Base-by-base conservation (phyloP, 2,329 filamentous ascomycete genomes). In the Hypoxylon sp. region DNA sequence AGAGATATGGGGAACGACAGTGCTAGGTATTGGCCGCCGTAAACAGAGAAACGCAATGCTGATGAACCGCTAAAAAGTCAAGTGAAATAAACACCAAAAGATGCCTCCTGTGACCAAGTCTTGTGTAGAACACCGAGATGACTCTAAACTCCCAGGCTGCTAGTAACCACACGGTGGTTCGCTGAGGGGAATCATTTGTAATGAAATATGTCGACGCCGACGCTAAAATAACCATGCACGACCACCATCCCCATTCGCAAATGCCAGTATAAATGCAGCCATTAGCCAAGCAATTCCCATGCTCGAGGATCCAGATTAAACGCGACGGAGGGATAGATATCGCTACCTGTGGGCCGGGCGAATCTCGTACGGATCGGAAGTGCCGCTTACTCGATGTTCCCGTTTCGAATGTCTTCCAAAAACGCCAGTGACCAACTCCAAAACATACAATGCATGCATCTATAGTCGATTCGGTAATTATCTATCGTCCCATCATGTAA, bases 201-300 rank as follows among this genome's bases (percentile, higher is more conserved):
- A 74, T 73, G 63, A 65, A 70, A 59, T 71, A 71, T 69, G 65
- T 74, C 71, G 72, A 75, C 74, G 74, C 75, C 72, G 52, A 74
- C 75, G 74, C 75, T 77, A 71, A 75, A 68, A 68, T 30, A 76
- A 72, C 69, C 69, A 76, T 74, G 73, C 69, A 72, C 65, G 66
- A 67, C 58, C 63, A 73, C 70, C 64, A 74, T 67, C 69, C 68
- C 70, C 64, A 65, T 69, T 68, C 68, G 69, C 69, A 74, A 77
- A 78, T 75, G 72, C 73, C 68, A 73, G 71, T 69, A 71, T 66
- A 75, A 58, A 74, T 75, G 73, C 72, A 73, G 71, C 70, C 68
- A 73, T 64, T 71, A 77, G 70, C 72, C 74, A 75, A 74, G 65
- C 64, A 62, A 62, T 55, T 68, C 55, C 71, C 56, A 67, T 48